Evolutionary conservation across 768 basidiomycete genomes (phyloP).

Genomic region (Fistulinella prunicolor): DNA sequence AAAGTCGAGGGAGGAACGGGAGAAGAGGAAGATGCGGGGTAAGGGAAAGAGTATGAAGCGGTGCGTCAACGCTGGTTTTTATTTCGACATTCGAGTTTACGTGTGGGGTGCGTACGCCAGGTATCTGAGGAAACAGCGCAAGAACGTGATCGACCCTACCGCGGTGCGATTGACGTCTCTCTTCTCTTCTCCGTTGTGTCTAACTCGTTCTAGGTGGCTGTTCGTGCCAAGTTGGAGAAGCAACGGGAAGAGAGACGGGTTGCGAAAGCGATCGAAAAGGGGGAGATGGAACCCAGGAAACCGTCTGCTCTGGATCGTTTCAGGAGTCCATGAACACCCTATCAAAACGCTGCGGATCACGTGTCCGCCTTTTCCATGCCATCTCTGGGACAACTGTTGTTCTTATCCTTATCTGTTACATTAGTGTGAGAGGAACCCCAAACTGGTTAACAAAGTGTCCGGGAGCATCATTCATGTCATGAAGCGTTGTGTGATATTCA

Average conservation of each 20-base stretch:
- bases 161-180: constrained; percentile 42
- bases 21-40: constrained; percentile 83
- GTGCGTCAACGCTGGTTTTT: too few relatives aligned
- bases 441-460: too few relatives aligned
- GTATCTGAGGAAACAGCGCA: constrained; percentile 85
- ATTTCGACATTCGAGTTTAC: too few relatives aligned
- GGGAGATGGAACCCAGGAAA: constrained; percentile 27
- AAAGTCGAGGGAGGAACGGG: constrained; percentile 32
- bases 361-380: too few relatives aligned
- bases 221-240: constrained; percentile 64
- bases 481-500: too few relatives aligned
- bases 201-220: constrained; percentile 41
- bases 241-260: constrained; percentile 45
- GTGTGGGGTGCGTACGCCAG: too few relatives aligned
- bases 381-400: too few relatives aligned
- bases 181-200: not conserved
- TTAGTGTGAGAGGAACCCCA: too few relatives aligned
- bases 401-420: too few relatives aligned
- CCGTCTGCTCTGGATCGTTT: constrained; percentile 37
- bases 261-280: constrained; percentile 35
- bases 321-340: constrained; percentile 23
- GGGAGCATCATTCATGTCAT: too few relatives aligned
- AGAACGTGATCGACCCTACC: constrained; percentile 89
- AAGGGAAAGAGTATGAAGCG: constrained; percentile 85
- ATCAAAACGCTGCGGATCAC: not conserved